Evolutionary conservation across 2,329 filamentous ascomycete species (phyloP).

Genomic region (Claviceps citrina): DNA sequence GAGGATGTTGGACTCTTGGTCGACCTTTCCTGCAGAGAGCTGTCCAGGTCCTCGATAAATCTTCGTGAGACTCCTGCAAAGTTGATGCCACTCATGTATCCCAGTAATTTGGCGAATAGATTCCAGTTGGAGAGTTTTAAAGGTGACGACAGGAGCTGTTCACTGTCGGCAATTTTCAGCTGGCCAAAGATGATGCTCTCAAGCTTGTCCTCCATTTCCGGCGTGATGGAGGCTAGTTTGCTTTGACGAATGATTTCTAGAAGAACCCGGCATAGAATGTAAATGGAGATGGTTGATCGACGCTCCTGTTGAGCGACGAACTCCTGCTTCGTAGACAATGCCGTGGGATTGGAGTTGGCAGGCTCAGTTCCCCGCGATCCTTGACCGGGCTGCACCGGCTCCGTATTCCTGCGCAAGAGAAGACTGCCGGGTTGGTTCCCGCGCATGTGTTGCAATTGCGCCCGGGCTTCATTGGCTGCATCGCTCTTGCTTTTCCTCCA

Average conservation of each 20-base stretch:
- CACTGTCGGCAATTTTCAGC: slow-evolving; percentile 72
- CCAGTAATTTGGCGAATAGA: slow-evolving; percentile 79
- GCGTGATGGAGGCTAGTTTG: slow-evolving; percentile 63
- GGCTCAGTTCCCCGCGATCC: slow-evolving; percentile 14
- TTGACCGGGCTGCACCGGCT: slow-evolving; percentile 40
- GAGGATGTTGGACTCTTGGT: slow-evolving; percentile 47
- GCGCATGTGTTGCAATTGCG: slow-evolving; percentile 38
- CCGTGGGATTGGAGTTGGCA: slow-evolving; percentile 20
- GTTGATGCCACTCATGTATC: slow-evolving; percentile 90
- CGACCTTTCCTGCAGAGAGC: slow-evolving; percentile 58
- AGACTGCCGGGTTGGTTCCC: slow-evolving; percentile 28
- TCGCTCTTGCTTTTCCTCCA: slow-evolving; percentile 97
- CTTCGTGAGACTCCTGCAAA: slow-evolving; percentile 71
- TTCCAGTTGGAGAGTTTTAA: slow-evolving; percentile 91
- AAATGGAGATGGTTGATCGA: slow-evolving; percentile 85
- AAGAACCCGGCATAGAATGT: slow-evolving; percentile 82
- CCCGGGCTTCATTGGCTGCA: slow-evolving; percentile 55
- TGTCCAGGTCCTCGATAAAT: slow-evolving; percentile 68
- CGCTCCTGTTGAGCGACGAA: slow-evolving; percentile 69
- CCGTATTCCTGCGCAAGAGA: slow-evolving; percentile 58
- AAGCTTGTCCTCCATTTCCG: slow-evolving; percentile 84
- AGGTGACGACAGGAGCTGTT: slow-evolving; percentile 61
- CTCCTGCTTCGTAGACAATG: slow-evolving; percentile 44
- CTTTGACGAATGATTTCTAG: slow-evolving; percentile 91
- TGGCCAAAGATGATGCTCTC: slow-evolving; percentile 96